Evolutionary conservation across 2,329 filamentous ascomycete species (phyloP), one percentile per base, ranked within the genome.

Genomic region (Colletotrichum lini): DNA sequence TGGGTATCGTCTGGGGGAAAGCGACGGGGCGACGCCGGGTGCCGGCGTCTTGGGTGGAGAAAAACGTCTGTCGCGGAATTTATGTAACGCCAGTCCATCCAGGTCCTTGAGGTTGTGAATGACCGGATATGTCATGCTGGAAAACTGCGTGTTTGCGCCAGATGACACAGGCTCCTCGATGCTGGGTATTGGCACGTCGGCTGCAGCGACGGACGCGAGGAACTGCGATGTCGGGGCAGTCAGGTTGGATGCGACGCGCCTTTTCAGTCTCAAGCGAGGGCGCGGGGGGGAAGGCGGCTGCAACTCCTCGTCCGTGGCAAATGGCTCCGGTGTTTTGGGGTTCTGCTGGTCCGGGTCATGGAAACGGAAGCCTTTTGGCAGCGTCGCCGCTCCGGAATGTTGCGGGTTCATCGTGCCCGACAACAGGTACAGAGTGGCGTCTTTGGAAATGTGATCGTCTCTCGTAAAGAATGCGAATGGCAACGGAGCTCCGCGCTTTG

Each of bases 201-300:
- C 90, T 21, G 89, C 89, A 54, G 89, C 90, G 68, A 92, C 90
- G 4, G 89, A 91, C 3, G 89, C 90, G n/a, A 92, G 85, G 76
- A 92, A 92, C 61, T 92, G 89, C 76, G 90, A 85, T 1, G 90
- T 92, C 2, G 90, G 89, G 47, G 89, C 89, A 70, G 84, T 80
- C 13, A 88, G 82, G 67, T 86, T 84, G 53, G 87, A 85, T 47
- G 84, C 84, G 76, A 86, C 84, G 75, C 88, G 88, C 75, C 86
- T 85, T 79, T 89, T 89, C 71, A 91, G 79, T 73, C 84, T 85
- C 75, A 90, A 82, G 64, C 87, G 86, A 72, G 85, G 87, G 76
- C 86, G 84, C 53, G 85, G 86, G 35, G 87, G 84, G 47, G 86
- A 86, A 13, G 87, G 85, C 10, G 83, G 81, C 67, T 81, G 82